Percentiles rank a stretch among this genome's conserved stretches.
Conservation (phyloP, 192 early-diverging fungal genomes). For the Coemansia sp. region DNA sequence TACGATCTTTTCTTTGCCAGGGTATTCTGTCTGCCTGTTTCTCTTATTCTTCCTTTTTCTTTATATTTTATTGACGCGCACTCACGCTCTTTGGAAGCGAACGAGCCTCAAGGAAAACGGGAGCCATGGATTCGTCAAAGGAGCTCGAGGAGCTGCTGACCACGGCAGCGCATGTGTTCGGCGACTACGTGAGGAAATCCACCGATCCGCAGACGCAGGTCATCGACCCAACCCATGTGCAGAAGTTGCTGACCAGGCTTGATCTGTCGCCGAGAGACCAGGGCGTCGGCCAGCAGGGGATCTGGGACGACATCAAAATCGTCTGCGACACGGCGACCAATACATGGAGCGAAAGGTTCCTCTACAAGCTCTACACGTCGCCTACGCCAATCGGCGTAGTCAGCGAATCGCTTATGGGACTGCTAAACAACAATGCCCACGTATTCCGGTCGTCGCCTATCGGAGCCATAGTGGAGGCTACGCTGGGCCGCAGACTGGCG, state of each 20-base stretch:
- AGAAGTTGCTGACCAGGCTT: background rate
- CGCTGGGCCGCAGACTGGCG: constrained; percentile 50
- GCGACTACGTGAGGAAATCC: constrained; percentile 19
- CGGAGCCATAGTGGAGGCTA: constrained; percentile 66
- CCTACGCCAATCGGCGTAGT: constrained; percentile 72
- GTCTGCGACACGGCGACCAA: constrained; percentile 29
- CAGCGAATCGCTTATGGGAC: constrained; percentile 62
- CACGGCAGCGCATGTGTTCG: constrained; percentile 19
- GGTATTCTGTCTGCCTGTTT: no score
- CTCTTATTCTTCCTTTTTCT: background rate
- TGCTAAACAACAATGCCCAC: constrained; percentile 77
- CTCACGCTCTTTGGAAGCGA: background rate
- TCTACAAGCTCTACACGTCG: constrained; percentile 81
- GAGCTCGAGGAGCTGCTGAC: constrained; percentile 25
- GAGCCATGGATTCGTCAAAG: background rate
- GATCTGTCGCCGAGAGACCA: constrained; percentile 9
- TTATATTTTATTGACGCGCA: background rate
- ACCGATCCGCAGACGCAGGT: background rate
- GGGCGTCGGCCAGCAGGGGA: constrained; percentile 9
- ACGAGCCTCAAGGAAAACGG: background rate
- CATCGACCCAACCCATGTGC: background rate
- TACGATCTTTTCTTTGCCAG: no score
- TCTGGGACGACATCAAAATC: constrained; percentile 40
- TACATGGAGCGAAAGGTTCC: constrained; percentile 67
- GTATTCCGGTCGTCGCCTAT: constrained; percentile 74